A percentile compares a stretch with the other conserved stretches of the same genome.
Conservation (phyloP, 331 rosid species). For the Stylosanthes scabra region DNA sequence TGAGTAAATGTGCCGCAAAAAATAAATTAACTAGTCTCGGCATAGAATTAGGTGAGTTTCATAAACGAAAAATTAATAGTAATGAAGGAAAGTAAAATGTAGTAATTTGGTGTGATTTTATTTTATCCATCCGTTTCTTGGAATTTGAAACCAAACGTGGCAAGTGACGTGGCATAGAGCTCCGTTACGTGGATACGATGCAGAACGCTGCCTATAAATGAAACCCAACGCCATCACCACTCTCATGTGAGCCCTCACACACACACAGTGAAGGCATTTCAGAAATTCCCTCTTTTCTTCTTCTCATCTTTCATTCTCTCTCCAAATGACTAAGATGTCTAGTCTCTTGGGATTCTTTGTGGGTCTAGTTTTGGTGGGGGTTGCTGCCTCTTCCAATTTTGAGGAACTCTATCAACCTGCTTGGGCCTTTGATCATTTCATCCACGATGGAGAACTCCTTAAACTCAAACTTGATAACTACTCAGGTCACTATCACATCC, state of each 20-base stretch:
- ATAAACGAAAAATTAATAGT: too few species aligned
- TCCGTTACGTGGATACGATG: constrained; percentile 45
- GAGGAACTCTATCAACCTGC: constrained; percentile 83
- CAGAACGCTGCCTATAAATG: constrained; percentile 63
- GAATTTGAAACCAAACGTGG: constrained; percentile 56
- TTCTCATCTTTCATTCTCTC: neutral
- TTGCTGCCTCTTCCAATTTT: constrained; percentile 66
- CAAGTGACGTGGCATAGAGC: constrained; percentile 45
- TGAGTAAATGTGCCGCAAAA: too few species aligned
- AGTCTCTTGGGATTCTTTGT: constrained; percentile 41
- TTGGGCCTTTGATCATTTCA: constrained; percentile 90
- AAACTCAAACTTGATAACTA: constrained; percentile 80
- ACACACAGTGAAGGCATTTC: constrained; percentile 18
- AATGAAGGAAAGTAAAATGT: neutral
- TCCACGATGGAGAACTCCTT: constrained; percentile 72
- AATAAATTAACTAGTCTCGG: too few species aligned
- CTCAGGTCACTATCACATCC: constrained; percentile 58
- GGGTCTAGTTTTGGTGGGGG: constrained; percentile 53
- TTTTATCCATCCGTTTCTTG: constrained; percentile 19
- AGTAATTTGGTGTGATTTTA: neutral
- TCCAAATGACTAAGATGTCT: constrained; percentile 40
- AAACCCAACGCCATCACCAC: neutral
- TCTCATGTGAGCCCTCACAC: constrained; percentile 17
- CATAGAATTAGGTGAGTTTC: neutral
- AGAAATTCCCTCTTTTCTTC: neutral